phyloP scores from a whole-genome alignment of 2,329 filamentous ascomycete species.

The Capronia americana region DNA sequence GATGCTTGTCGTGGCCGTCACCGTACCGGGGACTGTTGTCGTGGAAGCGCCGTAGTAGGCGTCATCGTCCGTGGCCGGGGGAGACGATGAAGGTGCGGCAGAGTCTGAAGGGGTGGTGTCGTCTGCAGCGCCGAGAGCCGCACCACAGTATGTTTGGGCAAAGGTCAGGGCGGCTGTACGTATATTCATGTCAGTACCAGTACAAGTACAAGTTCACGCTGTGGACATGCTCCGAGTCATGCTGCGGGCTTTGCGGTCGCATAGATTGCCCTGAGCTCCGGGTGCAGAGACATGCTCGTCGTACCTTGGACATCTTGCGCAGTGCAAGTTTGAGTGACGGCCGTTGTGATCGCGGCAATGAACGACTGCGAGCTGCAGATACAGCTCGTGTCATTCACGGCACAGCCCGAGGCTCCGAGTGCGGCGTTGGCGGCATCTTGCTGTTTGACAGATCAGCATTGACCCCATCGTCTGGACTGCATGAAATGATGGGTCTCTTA shows the following conservation, averaged over 20 bases:
- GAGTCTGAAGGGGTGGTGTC: slow-evolving; percentile 1
- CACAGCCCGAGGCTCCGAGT: slow-evolving; percentile 28
- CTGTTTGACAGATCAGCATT: slow-evolving; percentile 13
- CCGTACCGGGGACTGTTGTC: slow-evolving; percentile 27
- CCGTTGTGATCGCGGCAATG: slow-evolving; percentile 31
- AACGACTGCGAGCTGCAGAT: slow-evolving; percentile 32
- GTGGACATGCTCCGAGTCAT: background rate
- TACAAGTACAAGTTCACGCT: background rate
- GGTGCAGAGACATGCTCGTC: too few relatives aligned
- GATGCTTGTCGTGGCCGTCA: slow-evolving; percentile 23
- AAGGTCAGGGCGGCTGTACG: slow-evolving; percentile 26
- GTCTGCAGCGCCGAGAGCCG: slow-evolving; percentile 12
- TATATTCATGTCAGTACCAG: background rate
- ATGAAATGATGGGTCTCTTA: slow-evolving; percentile 11
- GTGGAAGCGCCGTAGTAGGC: slow-evolving; percentile 11
- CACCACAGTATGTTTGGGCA: slow-evolving; percentile 28
- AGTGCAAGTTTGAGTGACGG: slow-evolving; percentile 27
- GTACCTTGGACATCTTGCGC: slow-evolving; percentile 28
- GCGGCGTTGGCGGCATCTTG: slow-evolving; percentile 27
- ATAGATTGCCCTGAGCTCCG: background rate
- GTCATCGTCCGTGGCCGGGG: slow-evolving; percentile 1
- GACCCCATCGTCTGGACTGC: background rate
- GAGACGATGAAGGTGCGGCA: background rate
- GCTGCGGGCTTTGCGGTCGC: background rate
- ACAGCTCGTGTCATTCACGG: slow-evolving; percentile 25